These are phyloP conservation scores for Penicillium sp. DNA, from an alignment of 2,329 filamentous ascomycete genomes.

Conservation along the genomic window DNA sequence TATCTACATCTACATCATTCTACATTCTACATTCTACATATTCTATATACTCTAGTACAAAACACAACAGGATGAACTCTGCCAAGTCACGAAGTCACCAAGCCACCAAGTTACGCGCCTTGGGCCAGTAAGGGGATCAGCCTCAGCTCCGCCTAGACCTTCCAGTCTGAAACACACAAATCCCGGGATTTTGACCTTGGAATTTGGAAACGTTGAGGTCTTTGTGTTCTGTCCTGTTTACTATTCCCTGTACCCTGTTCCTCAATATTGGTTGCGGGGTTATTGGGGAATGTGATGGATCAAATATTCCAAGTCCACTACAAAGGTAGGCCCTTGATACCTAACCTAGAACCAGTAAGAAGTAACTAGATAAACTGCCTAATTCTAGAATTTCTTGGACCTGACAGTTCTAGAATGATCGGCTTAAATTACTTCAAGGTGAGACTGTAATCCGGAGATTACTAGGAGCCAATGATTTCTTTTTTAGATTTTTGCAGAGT, in stretches of 20 bases:
- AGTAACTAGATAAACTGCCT: too few species aligned
- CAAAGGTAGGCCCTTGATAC: too few species aligned
- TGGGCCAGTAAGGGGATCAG: not conserved
- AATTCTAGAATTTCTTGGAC: too few species aligned
- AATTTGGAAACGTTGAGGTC: not conserved
- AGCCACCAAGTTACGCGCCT: not conserved
- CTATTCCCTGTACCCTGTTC: not conserved
- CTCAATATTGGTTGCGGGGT: not conserved
- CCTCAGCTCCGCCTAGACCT: slow-evolving; percentile 1
- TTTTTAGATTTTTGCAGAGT: not conserved
- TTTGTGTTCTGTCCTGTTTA: not conserved
- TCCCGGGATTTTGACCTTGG: not conserved
- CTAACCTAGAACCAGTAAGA: too few species aligned
- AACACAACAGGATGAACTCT: too few species aligned
- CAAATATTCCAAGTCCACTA: not conserved
- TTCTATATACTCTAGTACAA: too few species aligned
- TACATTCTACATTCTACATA: not conserved
- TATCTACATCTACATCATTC: too few species aligned
- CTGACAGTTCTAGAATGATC: too few species aligned
- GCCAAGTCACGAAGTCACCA: not conserved
- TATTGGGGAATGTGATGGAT: not conserved
- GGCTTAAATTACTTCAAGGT: not conserved
- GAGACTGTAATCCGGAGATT: not conserved
- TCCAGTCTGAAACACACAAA: slow-evolving; percentile 1
- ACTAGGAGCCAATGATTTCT: not conserved